Evolutionary conservation across 441 rosid genomes (phyloP).

Genomic region (Croton setiger): DNA sequence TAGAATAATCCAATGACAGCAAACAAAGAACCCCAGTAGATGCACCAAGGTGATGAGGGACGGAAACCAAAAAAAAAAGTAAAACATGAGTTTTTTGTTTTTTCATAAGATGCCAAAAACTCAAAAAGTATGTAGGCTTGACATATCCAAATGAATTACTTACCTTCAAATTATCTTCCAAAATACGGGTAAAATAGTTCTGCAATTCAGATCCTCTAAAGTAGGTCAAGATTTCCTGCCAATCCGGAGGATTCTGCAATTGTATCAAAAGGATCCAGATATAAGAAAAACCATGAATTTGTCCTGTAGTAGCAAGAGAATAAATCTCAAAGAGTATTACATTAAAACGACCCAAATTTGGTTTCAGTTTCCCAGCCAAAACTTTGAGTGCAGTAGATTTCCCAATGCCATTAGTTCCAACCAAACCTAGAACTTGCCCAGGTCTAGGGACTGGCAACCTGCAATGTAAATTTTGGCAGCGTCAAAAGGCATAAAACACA

Average conservation of each 20-base stretch:
- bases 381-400: conserved; percentile 96
- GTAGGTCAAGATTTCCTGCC: conserved; percentile 97
- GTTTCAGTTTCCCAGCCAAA: conserved; percentile 92
- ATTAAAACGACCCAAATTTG: conserved; percentile 94
- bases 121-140: neutral
- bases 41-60: no score
- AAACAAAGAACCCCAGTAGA: no score
- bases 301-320: conserved; percentile 13
- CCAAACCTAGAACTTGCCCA: conserved; percentile 98
- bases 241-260: conserved; percentile 93
- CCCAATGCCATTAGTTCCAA: conserved; percentile 98
- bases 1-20: neutral
- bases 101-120: neutral
- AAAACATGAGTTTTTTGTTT: neutral
- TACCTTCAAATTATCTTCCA: conserved; percentile 96
- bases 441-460: conserved; percentile 98
- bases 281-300: neutral
- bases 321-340: conserved; percentile 33
- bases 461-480: conserved; percentile 15
- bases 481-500: conserved; percentile 20
- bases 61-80: no score
- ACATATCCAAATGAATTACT: neutral
- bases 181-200: conserved; percentile 89
- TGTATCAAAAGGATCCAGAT: conserved; percentile 7
- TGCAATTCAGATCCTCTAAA: conserved; percentile 97